These are phyloP conservation scores for Mycena sp. DNA, from an alignment of 1,284 basidiomycete genomes.

Conservation along the genomic window DNA sequence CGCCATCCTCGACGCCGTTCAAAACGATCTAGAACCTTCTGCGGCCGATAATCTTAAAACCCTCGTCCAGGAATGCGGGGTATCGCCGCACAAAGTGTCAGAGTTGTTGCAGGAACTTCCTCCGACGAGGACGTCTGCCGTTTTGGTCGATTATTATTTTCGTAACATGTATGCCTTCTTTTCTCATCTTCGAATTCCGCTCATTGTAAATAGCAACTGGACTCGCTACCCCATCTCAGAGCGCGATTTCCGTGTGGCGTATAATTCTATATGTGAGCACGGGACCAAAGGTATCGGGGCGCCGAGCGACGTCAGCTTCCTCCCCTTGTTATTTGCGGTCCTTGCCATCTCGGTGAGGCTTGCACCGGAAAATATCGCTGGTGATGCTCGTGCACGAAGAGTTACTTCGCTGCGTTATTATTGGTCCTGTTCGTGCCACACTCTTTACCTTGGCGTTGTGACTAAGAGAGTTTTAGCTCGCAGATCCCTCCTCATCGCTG, in stretches of 20 bases:
- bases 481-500: slow-evolving; percentile 86
- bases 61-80: slow-evolving; percentile 90
- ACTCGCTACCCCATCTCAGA: slow-evolving; percentile 95
- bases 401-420: slow-evolving; percentile 89
- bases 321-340: slow-evolving; percentile 92
- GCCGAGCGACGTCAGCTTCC: slow-evolving; percentile 86
- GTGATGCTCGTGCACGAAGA: slow-evolving; percentile 77
- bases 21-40: slow-evolving; percentile 68
- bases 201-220: slow-evolving; percentile 76
- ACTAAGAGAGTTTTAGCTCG: slow-evolving; percentile 68
- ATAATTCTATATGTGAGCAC: slow-evolving; percentile 82
- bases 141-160: slow-evolving; percentile 82
- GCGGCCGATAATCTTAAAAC: slow-evolving; percentile 83
- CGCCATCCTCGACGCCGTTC: slow-evolving; percentile 49
- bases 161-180: slow-evolving; percentile 66
- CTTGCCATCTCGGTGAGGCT: slow-evolving; percentile 90
- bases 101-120: slow-evolving; percentile 92
- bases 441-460: slow-evolving; percentile 22
- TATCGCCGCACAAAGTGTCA: slow-evolving; percentile 87
- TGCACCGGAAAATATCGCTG: slow-evolving; percentile 85
- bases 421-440: slow-evolving; percentile 84
- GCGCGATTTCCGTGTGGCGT: slow-evolving; percentile 83
- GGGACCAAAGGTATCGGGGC: slow-evolving; percentile 66
- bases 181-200: not conserved
- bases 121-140: slow-evolving; percentile 76